Conservation (phyloP, 805 yeast species). For the Candida patagonica region DNA sequence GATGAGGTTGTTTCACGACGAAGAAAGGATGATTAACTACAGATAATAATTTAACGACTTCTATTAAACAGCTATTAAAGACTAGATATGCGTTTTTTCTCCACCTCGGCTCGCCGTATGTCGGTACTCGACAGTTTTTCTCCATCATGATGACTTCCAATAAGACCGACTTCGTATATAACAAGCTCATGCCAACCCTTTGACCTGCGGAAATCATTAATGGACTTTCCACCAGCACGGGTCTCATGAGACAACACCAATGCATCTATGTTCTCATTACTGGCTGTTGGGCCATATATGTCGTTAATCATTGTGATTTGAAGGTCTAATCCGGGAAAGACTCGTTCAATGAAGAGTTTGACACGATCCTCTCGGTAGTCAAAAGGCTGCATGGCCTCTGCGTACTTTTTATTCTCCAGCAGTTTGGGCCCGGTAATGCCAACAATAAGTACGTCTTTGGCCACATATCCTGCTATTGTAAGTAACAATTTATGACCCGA, state of each 20-base stretch:
- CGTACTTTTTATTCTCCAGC: constrained; percentile 63
- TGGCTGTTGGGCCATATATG: constrained; percentile 90
- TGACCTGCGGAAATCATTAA: constrained; percentile 55
- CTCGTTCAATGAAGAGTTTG: constrained; percentile 37
- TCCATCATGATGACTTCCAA: constrained; percentile 52
- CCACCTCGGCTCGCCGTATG: constrained; percentile 39
- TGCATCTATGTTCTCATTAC: constrained; percentile 61
- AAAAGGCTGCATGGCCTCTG: constrained; percentile 53
- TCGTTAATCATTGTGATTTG: constrained; percentile 64
- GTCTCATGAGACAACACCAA: constrained; percentile 80
- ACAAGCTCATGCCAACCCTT: constrained; percentile 45
- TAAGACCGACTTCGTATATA: constrained; percentile 48
- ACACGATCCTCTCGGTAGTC: constrained; percentile 42
- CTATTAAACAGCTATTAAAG: too few species aligned
- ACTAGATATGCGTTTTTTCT: constrained; percentile 6
- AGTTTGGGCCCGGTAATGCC: constrained; percentile 78
- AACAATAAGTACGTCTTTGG: constrained; percentile 49
- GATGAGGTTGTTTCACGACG: constrained; percentile 31
- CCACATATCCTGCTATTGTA: constrained; percentile 58
- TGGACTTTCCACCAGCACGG: constrained; percentile 56
- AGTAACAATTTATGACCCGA: constrained; percentile 88
- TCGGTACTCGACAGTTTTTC: constrained; percentile 79
- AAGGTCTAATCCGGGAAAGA: constrained; percentile 39
- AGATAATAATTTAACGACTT: background rate
- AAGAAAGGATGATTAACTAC: background rate